Base-by-base conservation (phyloP, 768 basidiomycete genomes). In the Collybiopsis luxurians region DNA sequence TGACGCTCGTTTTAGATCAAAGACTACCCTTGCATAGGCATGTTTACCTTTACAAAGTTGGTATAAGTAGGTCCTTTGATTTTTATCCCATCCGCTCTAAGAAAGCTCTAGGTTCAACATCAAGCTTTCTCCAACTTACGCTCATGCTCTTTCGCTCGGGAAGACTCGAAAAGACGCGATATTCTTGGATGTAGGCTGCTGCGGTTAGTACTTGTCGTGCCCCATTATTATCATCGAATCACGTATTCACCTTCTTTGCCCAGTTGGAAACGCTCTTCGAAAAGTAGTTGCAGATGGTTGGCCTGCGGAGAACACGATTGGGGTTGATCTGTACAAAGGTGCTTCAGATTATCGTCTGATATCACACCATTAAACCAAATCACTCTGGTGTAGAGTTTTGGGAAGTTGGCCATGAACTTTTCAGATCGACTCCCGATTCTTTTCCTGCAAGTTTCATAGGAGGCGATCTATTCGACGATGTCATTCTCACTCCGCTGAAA, bases 391-490 rank as follows among this genome's bases (percentile, higher is more conserved):
- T 55, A 86, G 85, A 70, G 10, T 82, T 83, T 59, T 87, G 85
- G 85, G 73, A 81, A 4, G 71, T 79, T 3, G 86, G 86, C 1
- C 85, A 88, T 59, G 72, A 79, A 42, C 72, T 89, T 15, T 89
- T 86, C 70, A 75, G 66, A 49, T 75, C 79, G 3, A 81, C 73
- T 0, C 76, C 79, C 0, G 69, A 77, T 38, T 73, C 77, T 0
- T 87, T 83, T 66, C 80, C 83, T 1, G 81, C 75, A 0, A 66
- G 71, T 0, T 88, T 89, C 63, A 53, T 88, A 15, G 67, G 74
- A 12, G 87, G 86, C 0, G 77, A 89, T 58, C 73, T 68, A 0
- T 78, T 88, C 46, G 75, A 85, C 57, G 67, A 76, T 6, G 56
- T 60, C 3, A 39, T 39, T 2, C 70, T 80, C 5, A 28, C 43